Evolutionary conservation across 495 filamentous ascomycete genomes (phyloP).

Genomic region (Aspergillus haitiensis): DNA sequence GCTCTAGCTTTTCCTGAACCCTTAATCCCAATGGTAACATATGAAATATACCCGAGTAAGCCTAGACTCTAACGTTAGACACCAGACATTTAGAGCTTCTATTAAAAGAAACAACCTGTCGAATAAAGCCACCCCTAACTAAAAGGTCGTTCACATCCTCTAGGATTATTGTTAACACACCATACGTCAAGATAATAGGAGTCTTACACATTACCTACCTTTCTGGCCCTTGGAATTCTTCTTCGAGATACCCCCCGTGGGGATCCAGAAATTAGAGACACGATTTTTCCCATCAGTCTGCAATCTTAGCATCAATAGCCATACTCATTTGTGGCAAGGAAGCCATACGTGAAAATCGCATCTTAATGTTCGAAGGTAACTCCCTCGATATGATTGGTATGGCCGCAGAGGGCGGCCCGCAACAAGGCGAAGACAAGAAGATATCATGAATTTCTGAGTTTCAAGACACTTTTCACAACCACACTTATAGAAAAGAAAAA

Average conservation of each 20-base stretch:
- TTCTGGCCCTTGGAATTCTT: constrained; percentile 50
- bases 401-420: constrained; percentile 27
- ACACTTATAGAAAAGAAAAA: not conserved
- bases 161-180: constrained; percentile 18
- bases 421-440: constrained; percentile 25
- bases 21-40: constrained; percentile 85
- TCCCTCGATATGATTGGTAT: constrained; percentile 24
- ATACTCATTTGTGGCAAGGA: too few relatives aligned
- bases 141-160: constrained; percentile 74
- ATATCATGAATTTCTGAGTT: constrained; percentile 25
- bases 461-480: not conserved
- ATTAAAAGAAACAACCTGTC: constrained; percentile 54
- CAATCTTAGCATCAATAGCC: constrained; percentile 8
- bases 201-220: constrained; percentile 21
- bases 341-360: constrained; percentile 28
- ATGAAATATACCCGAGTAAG: constrained; percentile 89
- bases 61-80: constrained; percentile 40
- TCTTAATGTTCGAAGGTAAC: constrained; percentile 20
- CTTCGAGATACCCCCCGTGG: constrained; percentile 68
- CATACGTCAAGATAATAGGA: not conserved
- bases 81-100: constrained; percentile 6
- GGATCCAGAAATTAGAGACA: constrained; percentile 73
- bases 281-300: constrained; percentile 60
- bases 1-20: constrained; percentile 86
- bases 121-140: constrained; percentile 74